A percentile compares a stretch with the other conserved stretches of the same genome.
These are phyloP conservation scores for Sicyos edulis DNA, from an alignment of 306 rosid genomes.

Conservation along the genomic window DNA sequence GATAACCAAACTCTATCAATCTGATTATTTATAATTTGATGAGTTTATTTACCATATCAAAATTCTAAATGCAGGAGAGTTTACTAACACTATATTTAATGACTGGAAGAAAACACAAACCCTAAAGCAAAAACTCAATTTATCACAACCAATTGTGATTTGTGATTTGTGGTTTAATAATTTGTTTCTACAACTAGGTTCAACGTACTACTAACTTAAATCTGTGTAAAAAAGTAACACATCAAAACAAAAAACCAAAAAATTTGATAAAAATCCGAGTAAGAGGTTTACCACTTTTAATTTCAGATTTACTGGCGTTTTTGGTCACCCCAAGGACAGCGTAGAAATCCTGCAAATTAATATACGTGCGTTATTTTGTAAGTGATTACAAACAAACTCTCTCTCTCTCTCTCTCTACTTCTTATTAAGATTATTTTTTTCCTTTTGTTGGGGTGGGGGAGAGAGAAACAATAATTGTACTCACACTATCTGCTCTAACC, in stretches of 20 bases:
- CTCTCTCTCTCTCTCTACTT: background rate
- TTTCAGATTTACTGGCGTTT: conserved; percentile 84
- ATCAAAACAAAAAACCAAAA: background rate
- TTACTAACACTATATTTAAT: background rate
- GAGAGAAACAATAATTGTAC: conserved; percentile 27
- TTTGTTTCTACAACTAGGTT: background rate
- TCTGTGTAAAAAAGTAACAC: background rate
- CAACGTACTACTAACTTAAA: background rate
- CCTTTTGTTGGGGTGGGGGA: background rate
- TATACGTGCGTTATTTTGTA: conserved; percentile 2
- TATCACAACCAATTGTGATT: background rate
- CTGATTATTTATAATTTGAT: background rate
- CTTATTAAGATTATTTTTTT: too few relatives aligned
- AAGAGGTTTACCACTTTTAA: conserved; percentile 63
- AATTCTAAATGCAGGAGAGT: conserved; percentile 1
- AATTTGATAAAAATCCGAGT: background rate
- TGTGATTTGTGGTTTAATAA: background rate
- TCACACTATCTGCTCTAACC: conserved; percentile 82
- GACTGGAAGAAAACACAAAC: conserved; percentile 1
- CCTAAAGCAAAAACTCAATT: conserved; percentile 1
- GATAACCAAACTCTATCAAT: background rate
- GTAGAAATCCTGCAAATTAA: conserved; percentile 69
- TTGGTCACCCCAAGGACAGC: conserved; percentile 85
- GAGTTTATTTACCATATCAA: background rate
- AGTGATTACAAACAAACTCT: conserved; percentile 13